Conservation (phyloP, 164 flowering plant species). For the Tinospora cordifolia region DNA sequence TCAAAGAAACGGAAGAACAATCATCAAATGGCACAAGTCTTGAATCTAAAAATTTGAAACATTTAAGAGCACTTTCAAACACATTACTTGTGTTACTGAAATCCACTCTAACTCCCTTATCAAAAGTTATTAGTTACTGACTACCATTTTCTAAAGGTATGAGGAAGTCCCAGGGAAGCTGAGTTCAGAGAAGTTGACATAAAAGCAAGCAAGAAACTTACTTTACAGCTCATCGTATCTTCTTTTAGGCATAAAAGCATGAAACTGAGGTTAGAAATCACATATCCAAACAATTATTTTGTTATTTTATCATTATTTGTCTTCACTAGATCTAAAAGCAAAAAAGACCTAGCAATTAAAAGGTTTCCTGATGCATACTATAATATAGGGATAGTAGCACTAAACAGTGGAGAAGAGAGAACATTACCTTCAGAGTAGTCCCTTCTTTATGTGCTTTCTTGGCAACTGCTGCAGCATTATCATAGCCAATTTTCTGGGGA, state of each 20-base stretch:
- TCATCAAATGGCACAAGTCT: neutral
- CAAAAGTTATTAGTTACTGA: neutral
- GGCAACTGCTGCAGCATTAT: slow-evolving; percentile 97
- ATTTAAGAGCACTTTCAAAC: neutral
- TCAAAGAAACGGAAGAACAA: neutral
- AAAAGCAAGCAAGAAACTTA: neutral
- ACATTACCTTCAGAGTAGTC: slow-evolving; percentile 64
- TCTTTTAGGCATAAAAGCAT: neutral
- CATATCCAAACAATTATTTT: too few relatives aligned
- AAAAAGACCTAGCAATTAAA: neutral
- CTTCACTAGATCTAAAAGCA: neutral
- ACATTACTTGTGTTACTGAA: neutral
- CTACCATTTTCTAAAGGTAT: neutral
- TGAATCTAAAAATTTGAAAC: neutral
- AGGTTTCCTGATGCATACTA: neutral
- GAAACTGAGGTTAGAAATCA: neutral
- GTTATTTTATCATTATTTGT: neutral
- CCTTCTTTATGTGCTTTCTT: slow-evolving; percentile 98
- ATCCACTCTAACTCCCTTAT: neutral
- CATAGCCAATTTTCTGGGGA: slow-evolving; percentile 99
- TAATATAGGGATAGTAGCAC: neutral
- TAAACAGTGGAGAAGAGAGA: slow-evolving; percentile 1
- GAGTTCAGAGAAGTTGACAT: neutral
- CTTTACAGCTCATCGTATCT: too few relatives aligned
- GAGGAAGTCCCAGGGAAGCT: neutral